Evolutionary conservation across 805 yeast genomes (phyloP).

Genomic region (Saturnispora sekii): DNA sequence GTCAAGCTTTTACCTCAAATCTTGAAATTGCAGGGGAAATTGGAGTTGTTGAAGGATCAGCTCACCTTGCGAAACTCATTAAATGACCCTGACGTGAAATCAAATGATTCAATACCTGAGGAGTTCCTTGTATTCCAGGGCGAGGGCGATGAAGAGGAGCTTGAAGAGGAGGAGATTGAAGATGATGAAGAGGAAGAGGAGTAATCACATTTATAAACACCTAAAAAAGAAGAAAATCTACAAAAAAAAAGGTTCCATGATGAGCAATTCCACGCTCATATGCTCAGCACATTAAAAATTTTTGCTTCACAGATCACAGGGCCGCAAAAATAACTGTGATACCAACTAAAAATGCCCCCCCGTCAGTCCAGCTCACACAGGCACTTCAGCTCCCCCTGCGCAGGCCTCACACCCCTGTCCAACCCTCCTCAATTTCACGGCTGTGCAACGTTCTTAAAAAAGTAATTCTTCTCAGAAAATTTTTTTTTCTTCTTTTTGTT

Average conservation of each 20-base stretch:
- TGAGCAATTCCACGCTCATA: background rate
- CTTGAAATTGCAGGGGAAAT: conserved; percentile 75
- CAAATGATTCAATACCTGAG: conserved; percentile 7
- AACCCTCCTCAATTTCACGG: too few relatives aligned
- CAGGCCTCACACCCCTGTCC: too few relatives aligned
- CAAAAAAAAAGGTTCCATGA: background rate
- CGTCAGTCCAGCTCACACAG: too few relatives aligned
- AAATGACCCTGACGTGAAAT: conserved; percentile 23
- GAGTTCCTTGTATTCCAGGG: conserved; percentile 22
- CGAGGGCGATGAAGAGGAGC: conserved; percentile 21
- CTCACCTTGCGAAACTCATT: conserved; percentile 47
- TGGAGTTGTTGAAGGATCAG: conserved; percentile 70
- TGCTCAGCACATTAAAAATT: too few relatives aligned
- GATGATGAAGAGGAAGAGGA: conserved; percentile 20
- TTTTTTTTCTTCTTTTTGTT: background rate
- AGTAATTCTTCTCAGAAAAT: background rate
- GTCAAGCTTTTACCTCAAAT: conserved; percentile 54
- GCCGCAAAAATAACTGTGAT: too few relatives aligned
- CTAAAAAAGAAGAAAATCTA: background rate
- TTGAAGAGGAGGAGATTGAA: conserved; percentile 16
- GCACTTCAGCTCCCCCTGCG: too few relatives aligned
- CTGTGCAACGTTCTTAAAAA: too few relatives aligned
- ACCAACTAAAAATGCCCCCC: too few relatives aligned
- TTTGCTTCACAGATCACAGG: too few relatives aligned
- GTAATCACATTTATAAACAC: conserved; percentile 8